phyloP scores from a whole-genome alignment of 2,329 filamentous ascomycete genomes.

The Fusarium acutatum region DNA sequence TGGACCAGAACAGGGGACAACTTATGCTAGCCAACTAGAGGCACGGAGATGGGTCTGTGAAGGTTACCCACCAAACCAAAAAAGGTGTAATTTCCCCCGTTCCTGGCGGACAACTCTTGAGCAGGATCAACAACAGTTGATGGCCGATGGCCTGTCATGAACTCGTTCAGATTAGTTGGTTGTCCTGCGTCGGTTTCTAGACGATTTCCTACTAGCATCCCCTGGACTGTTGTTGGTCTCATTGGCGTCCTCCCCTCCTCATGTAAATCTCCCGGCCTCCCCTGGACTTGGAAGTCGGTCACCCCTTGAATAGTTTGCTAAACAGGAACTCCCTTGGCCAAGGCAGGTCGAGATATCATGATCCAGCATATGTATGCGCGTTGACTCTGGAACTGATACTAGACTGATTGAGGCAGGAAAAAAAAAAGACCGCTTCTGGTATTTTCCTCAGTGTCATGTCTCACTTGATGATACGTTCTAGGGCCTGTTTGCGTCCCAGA shows the following conservation, averaged over 20 bases:
- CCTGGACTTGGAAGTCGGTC: constrained; percentile 1
- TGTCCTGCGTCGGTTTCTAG: neutral
- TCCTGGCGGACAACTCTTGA: constrained; percentile 4
- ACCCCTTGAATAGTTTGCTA: constrained; percentile 4
- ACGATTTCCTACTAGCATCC: neutral
- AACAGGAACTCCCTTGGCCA: constrained; percentile 6
- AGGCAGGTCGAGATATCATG: neutral
- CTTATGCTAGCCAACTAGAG: constrained; percentile 2
- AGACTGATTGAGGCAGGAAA: constrained; percentile 8
- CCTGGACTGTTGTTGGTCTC: constrained; percentile 20
- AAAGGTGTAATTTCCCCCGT: constrained; percentile 28
- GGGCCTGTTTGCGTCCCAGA: constrained; percentile 24
- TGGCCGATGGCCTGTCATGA: neutral
- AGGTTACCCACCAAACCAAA: constrained; percentile 8
- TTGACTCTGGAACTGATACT: constrained; percentile 21
- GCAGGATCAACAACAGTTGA: neutral
- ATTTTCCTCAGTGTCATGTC: constrained; percentile 14
- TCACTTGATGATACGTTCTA: constrained; percentile 6
- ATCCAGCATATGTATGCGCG: neutral
- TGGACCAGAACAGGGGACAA: constrained; percentile 13
- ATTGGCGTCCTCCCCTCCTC: neutral
- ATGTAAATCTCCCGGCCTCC: constrained; percentile 14
- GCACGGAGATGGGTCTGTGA: constrained; percentile 5
- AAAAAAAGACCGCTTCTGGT: constrained; percentile 13
- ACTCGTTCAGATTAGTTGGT: neutral